phyloP scores from a whole-genome alignment of 2,329 filamentous ascomycete genomes.

The Colletotrichum nymphaeae region DNA sequence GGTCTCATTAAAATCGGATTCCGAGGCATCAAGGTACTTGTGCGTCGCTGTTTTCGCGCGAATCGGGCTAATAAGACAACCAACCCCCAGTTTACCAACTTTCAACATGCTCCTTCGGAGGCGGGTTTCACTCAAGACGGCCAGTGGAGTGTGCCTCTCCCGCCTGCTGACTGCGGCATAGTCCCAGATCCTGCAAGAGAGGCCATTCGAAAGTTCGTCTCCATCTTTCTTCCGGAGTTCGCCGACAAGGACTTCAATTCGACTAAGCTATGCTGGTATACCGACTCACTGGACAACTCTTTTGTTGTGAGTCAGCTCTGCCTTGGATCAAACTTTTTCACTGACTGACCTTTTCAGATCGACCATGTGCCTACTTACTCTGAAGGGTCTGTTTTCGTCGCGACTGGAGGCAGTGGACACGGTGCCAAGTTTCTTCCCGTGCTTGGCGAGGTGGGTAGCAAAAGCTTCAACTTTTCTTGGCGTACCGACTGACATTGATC shows the following conservation, averaged over 20 bases:
- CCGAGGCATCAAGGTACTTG: conserved; percentile 47
- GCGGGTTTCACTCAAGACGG: conserved; percentile 44
- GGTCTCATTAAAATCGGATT: conserved; percentile 45
- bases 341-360: conserved; percentile 37
- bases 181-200: conserved; percentile 40
- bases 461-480: no score
- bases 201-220: conserved; percentile 46
- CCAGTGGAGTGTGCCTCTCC: conserved; percentile 46
- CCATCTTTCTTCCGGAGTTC: conserved; percentile 56
- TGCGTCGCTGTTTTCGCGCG: conserved; percentile 48
- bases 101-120: conserved; percentile 42
- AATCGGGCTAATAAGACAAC: conserved; percentile 41
- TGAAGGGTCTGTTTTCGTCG: conserved; percentile 46
- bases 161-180: conserved; percentile 36
- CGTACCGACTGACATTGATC: conserved; percentile 12
- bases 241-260: conserved; percentile 44
- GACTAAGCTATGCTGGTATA: conserved; percentile 70
- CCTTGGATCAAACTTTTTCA: no score
- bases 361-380: conserved; percentile 46
- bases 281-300: conserved; percentile 65
- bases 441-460: conserved; percentile 42
- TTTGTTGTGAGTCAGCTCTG: conserved; percentile 47
- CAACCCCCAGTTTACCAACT: conserved; percentile 42
- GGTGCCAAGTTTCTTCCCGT: conserved; percentile 50
- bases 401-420: conserved; percentile 49